phyloP scores from a whole-genome alignment of 2,329 filamentous ascomycete genomes.

The Chaetomium olivaceum region DNA sequence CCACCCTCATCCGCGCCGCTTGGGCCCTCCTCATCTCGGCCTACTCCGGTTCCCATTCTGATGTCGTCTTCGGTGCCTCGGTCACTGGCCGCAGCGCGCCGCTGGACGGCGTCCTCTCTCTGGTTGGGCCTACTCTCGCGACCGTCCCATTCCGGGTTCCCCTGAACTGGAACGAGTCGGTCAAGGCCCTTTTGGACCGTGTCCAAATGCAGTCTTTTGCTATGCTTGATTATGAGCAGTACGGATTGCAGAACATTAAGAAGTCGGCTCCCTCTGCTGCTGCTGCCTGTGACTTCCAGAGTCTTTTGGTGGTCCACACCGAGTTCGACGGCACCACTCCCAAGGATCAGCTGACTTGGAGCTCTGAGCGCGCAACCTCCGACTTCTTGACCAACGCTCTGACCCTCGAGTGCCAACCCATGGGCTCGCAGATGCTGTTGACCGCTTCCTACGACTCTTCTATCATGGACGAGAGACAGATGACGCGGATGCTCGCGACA shows the following conservation, averaged over 20 bases:
- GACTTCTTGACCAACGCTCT: conserved; percentile 22
- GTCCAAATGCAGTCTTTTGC: conserved; percentile 21
- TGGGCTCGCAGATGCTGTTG: background rate
- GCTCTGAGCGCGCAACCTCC: conserved; percentile 6
- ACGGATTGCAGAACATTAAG: conserved; percentile 24
- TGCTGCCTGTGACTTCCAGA: conserved; percentile 26
- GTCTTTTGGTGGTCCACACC: conserved; percentile 24
- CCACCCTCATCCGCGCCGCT: conserved; percentile 21
- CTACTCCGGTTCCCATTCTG: conserved; percentile 13
- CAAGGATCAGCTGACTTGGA: conserved; percentile 8
- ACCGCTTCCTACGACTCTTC: conserved; percentile 18
- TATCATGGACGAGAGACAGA: conserved; percentile 14
- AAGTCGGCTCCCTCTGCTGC: background rate
- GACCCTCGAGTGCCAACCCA: conserved; percentile 15
- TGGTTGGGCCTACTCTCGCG: conserved; percentile 25
- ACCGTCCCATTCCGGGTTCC: conserved; percentile 19
- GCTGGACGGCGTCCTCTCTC: conserved; percentile 13
- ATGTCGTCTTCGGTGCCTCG: conserved; percentile 24
- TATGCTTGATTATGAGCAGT: conserved; percentile 23
- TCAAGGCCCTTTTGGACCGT: conserved; percentile 4
- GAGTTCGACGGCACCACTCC: background rate
- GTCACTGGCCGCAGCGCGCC: conserved; percentile 25
- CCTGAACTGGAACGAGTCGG: background rate
- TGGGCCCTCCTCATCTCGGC: conserved; percentile 25
- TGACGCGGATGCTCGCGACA: conserved; percentile 6